Conservation (phyloP, 2,329 filamentous ascomycete species). For the Sporothrix globosa region DNA sequence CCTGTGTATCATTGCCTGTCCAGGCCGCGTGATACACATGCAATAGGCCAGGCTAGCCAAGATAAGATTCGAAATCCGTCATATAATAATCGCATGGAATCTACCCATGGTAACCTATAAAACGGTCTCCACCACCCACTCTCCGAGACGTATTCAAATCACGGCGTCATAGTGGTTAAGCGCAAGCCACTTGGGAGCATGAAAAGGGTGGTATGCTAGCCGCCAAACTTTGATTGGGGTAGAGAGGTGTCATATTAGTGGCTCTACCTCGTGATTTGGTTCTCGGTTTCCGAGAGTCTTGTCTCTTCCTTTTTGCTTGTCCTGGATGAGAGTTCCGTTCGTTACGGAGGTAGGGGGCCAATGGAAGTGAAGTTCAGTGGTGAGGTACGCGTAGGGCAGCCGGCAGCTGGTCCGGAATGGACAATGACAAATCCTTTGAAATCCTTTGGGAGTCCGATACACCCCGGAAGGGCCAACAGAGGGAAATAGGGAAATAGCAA, state of each 20-base stretch:
- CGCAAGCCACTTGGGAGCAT: neutral
- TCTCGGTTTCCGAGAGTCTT: neutral
- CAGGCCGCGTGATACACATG: neutral
- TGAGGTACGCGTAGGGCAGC: conserved; percentile 5
- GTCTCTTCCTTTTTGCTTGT: neutral
- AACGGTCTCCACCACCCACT: neutral
- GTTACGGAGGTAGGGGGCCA: conserved; percentile 3
- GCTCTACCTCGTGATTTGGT: conserved; percentile 15
- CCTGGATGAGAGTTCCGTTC: neutral
- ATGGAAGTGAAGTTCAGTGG: neutral
- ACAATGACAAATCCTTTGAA: conserved; percentile 33
- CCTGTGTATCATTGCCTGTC: neutral
- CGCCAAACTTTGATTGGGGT: neutral
- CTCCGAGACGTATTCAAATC: conserved; percentile 2
- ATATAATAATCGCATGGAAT: conserved; percentile 16
- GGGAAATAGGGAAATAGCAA: neutral
- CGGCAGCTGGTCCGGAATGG: conserved; percentile 19
- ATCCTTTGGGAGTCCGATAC: conserved; percentile 18
- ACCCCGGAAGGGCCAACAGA: conserved; percentile 4
- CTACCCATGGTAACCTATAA: conserved; percentile 2
- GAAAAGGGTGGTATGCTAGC: neutral
- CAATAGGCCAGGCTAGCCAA: conserved; percentile 2
- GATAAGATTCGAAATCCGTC: neutral
- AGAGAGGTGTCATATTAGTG: neutral
- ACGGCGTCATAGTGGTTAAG: neutral